Evolutionary conservation across 139 green algal species (phyloP).

Genomic region (Chlorokybus atmophyticus): DNA sequence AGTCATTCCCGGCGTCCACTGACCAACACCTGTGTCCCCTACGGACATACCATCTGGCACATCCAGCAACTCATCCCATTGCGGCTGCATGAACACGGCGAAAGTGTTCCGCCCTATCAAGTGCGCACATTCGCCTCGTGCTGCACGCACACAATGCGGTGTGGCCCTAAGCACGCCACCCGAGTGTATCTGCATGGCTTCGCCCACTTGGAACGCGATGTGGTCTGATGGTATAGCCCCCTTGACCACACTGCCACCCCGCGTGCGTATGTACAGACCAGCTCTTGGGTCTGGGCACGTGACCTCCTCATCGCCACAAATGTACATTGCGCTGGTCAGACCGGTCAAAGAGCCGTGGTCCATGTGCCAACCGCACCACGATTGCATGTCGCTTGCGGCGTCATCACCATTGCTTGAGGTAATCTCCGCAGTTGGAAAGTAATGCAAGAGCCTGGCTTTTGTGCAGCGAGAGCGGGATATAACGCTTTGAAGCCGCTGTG

Average conservation of each 20-base stretch:
- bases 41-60: background rate
- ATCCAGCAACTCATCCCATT: slow-evolving; percentile 16
- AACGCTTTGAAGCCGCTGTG: background rate
- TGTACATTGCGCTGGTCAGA: slow-evolving; percentile 11
- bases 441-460: slow-evolving; percentile 27
- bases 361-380: slow-evolving; percentile 30
- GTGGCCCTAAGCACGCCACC: slow-evolving; percentile 27
- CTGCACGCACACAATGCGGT: slow-evolving; percentile 22
- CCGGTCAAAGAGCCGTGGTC: slow-evolving; percentile 27
- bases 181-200: slow-evolving; percentile 25
- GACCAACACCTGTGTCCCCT: background rate
- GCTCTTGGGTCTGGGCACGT: slow-evolving; percentile 12
- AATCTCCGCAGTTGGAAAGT: slow-evolving; percentile 15
- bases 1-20: background rate
- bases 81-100: slow-evolving; percentile 33
- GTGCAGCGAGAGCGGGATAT: background rate
- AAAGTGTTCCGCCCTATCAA: slow-evolving; percentile 23
- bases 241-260: background rate
- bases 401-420: background rate
- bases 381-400: background rate
- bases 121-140: slow-evolving; percentile 2
- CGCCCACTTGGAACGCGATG: slow-evolving; percentile 29
- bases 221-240: slow-evolving; percentile 6
- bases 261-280: slow-evolving; percentile 22
- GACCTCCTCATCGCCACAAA: slow-evolving; percentile 7